phyloP scores from a whole-genome alignment of 305 asterid species.

The Fraxinus albicans region DNA sequence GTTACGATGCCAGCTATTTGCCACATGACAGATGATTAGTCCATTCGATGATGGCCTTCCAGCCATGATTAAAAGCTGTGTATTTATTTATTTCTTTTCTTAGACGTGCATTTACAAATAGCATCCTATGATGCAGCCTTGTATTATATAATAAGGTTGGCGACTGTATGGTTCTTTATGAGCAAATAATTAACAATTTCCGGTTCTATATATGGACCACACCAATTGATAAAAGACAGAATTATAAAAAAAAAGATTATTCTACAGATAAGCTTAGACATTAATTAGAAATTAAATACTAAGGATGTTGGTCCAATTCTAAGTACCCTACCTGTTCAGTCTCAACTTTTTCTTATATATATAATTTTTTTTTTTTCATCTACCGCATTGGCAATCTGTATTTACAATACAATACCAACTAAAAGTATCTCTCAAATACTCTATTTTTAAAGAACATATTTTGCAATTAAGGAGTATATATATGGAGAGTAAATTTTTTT shows the following conservation, averaged over 20 bases:
- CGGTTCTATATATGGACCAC: background rate
- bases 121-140: background rate
- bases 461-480: too few relatives aligned
- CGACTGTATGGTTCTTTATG: background rate
- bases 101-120: background rate
- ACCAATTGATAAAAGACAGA: background rate
- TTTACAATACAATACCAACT: too few relatives aligned
- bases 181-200: background rate
- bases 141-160: background rate
- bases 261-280: background rate
- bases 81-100: background rate
- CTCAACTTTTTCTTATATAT: background rate
- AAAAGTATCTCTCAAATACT: too few relatives aligned
- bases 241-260: background rate
- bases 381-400: background rate
- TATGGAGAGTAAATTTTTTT: too few relatives aligned
- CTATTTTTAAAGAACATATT: too few relatives aligned
- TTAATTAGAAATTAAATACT: background rate
- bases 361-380: background rate
- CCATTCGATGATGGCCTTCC: background rate
- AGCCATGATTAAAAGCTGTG: background rate
- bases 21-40: slow-evolving; percentile 40
- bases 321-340: background rate
- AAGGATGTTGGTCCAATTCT: background rate
- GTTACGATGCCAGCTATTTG: slow-evolving; percentile 43